phyloP scores from a whole-genome alignment of 805 yeast species.

The Yarrowia sp. region DNA sequence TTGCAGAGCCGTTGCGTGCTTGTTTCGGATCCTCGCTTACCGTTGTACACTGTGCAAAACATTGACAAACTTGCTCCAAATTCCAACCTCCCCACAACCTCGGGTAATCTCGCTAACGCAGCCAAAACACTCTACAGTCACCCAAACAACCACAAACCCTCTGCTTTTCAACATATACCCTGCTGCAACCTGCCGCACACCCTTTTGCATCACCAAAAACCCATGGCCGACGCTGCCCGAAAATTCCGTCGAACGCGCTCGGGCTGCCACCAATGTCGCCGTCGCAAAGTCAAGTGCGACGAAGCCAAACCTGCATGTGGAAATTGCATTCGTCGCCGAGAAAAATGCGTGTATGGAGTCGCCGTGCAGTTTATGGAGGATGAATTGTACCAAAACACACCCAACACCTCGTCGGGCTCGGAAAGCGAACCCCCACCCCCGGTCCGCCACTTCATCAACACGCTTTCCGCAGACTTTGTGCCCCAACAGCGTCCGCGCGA shows the following conservation, averaged over 20 bases:
- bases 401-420: neutral
- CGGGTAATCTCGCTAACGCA: slow-evolving; percentile 25
- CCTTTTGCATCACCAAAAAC: slow-evolving; percentile 12
- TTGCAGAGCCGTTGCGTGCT: neutral
- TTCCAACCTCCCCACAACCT: slow-evolving; percentile 19
- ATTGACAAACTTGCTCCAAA: neutral
- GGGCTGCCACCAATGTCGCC: slow-evolving; percentile 26
- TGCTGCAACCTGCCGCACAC: slow-evolving; percentile 17
- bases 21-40: slow-evolving; percentile 5
- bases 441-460: slow-evolving; percentile 18
- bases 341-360: slow-evolving; percentile 16
- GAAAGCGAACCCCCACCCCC: slow-evolving; percentile 11
- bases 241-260: slow-evolving; percentile 25
- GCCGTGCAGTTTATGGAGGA: slow-evolving; percentile 19
- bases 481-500: slow-evolving; percentile 17
- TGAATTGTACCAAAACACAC: slow-evolving; percentile 7
- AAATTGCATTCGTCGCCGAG: slow-evolving; percentile 22
- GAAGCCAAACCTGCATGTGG: slow-evolving; percentile 24
- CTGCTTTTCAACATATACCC: slow-evolving; percentile 14
- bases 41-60: neutral
- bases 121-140: slow-evolving; percentile 20
- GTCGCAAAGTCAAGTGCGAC: slow-evolving; percentile 26
- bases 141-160: slow-evolving; percentile 21
- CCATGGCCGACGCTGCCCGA: slow-evolving; percentile 26
- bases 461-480: slow-evolving; percentile 6